Percentiles rank a stretch among this genome's conserved stretches.
These are phyloP conservation scores for Mortierella sp. DNA, from an alignment of 371 early-diverging fungal genomes.

Conservation along the genomic window DNA sequence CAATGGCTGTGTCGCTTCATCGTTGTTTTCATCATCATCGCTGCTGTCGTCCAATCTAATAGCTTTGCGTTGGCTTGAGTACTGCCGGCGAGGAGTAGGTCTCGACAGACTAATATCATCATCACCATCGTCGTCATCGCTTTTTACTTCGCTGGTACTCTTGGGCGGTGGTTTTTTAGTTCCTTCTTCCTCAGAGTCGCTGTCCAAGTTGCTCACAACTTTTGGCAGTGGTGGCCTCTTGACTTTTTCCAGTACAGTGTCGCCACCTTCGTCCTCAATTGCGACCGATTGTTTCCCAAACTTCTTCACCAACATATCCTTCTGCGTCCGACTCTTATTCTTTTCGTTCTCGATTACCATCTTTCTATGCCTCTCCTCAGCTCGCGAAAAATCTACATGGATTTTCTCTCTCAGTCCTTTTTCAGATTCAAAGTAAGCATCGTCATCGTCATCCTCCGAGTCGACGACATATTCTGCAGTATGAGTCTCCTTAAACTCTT, in stretches of 20 bases:
- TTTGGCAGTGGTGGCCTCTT: not conserved
- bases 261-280: not conserved
- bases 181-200: not conserved
- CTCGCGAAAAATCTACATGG: conserved; percentile 10
- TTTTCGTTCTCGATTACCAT: conserved; percentile 16
- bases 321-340: conserved; percentile 20
- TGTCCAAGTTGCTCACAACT: conserved; percentile 9
- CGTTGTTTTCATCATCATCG: conserved; percentile 11
- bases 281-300: not conserved
- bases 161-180: not conserved
- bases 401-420: conserved; percentile 16
- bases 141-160: conserved; percentile 17
- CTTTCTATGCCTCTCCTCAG: conserved; percentile 24
- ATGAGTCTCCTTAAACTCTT: conserved; percentile 13
- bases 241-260: not conserved
- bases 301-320: conserved; percentile 6
- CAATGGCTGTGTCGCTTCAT: conserved; percentile 16
- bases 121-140: conserved; percentile 5
- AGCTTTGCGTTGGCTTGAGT: not conserved
- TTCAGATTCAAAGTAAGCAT: conserved; percentile 29
- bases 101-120: not conserved
- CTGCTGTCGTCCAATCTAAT: conserved; percentile 19
- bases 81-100: conserved; percentile 9
- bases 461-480: conserved; percentile 50
- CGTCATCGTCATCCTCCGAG: conserved; percentile 45